Evolutionary conservation across 441 rosid genomes (phyloP).

Genomic region (Populus hybrid): DNA sequence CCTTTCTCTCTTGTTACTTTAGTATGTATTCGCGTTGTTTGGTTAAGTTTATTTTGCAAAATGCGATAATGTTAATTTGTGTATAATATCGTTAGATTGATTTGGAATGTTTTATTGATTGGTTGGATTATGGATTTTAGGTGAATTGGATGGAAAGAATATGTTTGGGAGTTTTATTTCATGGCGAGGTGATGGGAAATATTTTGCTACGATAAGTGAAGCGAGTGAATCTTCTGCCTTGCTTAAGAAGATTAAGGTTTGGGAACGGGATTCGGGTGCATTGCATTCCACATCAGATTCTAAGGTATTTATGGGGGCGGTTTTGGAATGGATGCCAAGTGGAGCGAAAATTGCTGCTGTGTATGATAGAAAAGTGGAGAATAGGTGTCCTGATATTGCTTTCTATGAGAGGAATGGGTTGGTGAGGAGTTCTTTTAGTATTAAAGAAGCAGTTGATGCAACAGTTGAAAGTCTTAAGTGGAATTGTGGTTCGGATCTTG

Average conservation of each 20-base stretch:
- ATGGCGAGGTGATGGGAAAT: constrained; percentile 97
- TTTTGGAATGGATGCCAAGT: constrained; percentile 97
- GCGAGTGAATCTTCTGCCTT: constrained; percentile 33
- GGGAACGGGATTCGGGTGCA: constrained; percentile 88
- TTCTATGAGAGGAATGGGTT: constrained; percentile 91
- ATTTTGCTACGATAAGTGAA: constrained; percentile 59
- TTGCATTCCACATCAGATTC: constrained; percentile 72
- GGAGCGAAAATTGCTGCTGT: constrained; percentile 88
- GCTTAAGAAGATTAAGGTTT: constrained; percentile 64
- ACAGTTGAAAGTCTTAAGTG: constrained; percentile 67
- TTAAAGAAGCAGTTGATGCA: constrained; percentile 45
- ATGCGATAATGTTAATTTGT: neutral
- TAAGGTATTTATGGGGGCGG: constrained; percentile 56
- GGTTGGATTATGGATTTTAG: constrained; percentile 31
- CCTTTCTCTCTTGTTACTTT: constrained; percentile 34
- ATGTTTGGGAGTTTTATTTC: constrained; percentile 49
- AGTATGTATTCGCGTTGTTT: neutral
- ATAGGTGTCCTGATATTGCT: constrained; percentile 52
- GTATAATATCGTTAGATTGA: neutral
- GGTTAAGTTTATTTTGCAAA: neutral
- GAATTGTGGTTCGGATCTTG: constrained; percentile 92
- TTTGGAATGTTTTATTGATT: neutral
- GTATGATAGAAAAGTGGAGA: constrained; percentile 51
- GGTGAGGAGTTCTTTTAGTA: constrained; percentile 64
- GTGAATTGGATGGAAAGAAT: constrained; percentile 35